These are phyloP conservation scores for Ganoderma sinense DNA, from an alignment of 1,284 basidiomycete species.

Conservation along the genomic window DNA sequence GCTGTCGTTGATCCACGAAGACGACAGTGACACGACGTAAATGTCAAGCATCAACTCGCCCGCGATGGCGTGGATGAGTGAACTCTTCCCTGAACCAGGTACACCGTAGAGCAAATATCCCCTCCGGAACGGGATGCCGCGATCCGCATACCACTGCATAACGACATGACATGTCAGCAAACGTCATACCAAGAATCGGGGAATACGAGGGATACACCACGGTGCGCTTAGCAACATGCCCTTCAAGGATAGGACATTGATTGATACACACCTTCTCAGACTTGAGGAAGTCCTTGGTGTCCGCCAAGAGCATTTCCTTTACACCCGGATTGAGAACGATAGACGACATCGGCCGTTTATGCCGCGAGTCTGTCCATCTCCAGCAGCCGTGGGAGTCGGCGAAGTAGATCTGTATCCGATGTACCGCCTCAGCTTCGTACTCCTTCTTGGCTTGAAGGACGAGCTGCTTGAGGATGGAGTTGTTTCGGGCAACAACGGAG, in stretches of 20 bases:
- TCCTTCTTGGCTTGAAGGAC: conserved; percentile 88
- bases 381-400: conserved; percentile 86
- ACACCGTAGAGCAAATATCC: conserved; percentile 86
- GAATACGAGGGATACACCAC: neutral
- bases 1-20: conserved; percentile 82
- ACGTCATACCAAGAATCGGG: conserved; percentile 7
- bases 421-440: conserved; percentile 83
- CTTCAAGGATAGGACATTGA: neutral
- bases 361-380: conserved; percentile 84
- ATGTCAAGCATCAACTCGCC: conserved; percentile 84
- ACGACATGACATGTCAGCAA: conserved; percentile 29
- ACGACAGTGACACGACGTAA: conserved; percentile 78
- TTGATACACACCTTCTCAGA: conserved; percentile 68
- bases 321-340: conserved; percentile 85
- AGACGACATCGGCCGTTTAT: conserved; percentile 81
- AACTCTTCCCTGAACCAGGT: conserved; percentile 83
- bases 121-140: conserved; percentile 81
- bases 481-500: conserved; percentile 81
- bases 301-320: conserved; percentile 83
- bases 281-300: conserved; percentile 82
- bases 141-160: conserved; percentile 56
- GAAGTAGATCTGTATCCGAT: conserved; percentile 86
- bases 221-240: conserved; percentile 14
- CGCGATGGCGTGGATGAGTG: conserved; percentile 85
- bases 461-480: conserved; percentile 83